These are phyloP conservation scores for Colletotrichum cordylinicola DNA, from an alignment of 2,329 filamentous ascomycete genomes.

Conservation along the genomic window DNA sequence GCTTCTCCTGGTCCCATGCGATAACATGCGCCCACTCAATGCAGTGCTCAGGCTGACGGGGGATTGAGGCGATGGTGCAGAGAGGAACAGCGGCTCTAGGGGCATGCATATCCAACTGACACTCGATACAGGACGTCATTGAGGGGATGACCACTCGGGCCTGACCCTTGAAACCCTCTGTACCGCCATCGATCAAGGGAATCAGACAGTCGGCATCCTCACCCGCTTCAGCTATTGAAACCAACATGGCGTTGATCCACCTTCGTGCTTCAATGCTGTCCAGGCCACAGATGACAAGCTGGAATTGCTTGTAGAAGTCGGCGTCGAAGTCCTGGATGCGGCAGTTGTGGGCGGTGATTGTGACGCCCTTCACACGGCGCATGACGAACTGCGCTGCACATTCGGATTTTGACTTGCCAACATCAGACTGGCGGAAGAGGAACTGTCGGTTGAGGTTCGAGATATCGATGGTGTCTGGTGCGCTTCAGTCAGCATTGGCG, in stretches of 20 bases:
- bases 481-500: not conserved
- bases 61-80: conserved; percentile 95
- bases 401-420: conserved; percentile 92
- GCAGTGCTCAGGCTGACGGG: conserved; percentile 95
- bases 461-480: conserved; percentile 91
- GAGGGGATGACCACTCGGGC: conserved; percentile 90
- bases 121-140: conserved; percentile 96
- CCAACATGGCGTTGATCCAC: conserved; percentile 96
- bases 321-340: conserved; percentile 97
- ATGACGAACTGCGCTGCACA: conserved; percentile 93
- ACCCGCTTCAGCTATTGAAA: conserved; percentile 82
- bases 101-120: conserved; percentile 97
- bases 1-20: conserved; percentile 88
- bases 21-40: conserved; percentile 99
- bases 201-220: conserved; percentile 86
- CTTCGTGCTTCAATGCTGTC: conserved; percentile 97
- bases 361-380: conserved; percentile 85
- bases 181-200: conserved; percentile 94
- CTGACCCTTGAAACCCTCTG: conserved; percentile 98
- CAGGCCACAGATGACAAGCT: conserved; percentile 89
- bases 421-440: conserved; percentile 88
- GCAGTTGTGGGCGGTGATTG: conserved; percentile 91
- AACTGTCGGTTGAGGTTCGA: conserved; percentile 98
- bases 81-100: conserved; percentile 96
- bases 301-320: conserved; percentile 96